phyloP scores from a whole-genome alignment of 768 basidiomycete species.

The Russula brevipes region DNA sequence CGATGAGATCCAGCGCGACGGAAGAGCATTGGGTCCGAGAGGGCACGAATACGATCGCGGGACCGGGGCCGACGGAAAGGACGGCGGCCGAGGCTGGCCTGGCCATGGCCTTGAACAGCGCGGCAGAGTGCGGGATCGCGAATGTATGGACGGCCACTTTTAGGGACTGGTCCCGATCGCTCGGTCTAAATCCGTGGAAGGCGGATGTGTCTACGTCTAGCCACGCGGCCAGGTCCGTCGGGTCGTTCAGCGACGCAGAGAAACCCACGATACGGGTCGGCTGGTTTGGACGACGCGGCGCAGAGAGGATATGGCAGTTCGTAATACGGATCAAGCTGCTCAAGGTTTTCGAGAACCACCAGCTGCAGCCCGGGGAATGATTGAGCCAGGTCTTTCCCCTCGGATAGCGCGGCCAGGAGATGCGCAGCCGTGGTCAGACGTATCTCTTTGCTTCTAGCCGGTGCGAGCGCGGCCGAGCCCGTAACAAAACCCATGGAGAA shows the following conservation, averaged over 20 bases:
- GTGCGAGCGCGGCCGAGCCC: constrained; percentile 33
- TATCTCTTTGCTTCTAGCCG: constrained; percentile 42
- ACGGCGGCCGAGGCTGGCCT: constrained; percentile 85
- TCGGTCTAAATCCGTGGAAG: constrained; percentile 73
- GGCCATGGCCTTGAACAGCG: constrained; percentile 86
- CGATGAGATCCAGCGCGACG: constrained; percentile 80
- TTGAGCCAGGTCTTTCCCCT: constrained; percentile 26
- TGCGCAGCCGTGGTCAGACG: constrained; percentile 52
- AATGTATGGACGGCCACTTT: constrained; percentile 67
- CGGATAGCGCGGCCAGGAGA: constrained; percentile 43
- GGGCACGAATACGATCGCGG: constrained; percentile 82
- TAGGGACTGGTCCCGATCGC: constrained; percentile 77
- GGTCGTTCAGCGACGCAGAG: constrained; percentile 73
- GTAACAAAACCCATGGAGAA: constrained; percentile 39
- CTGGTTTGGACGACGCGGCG: constrained; percentile 56
- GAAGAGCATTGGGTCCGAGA: constrained; percentile 69
- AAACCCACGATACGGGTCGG: constrained; percentile 74
- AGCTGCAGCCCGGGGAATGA: constrained; percentile 48
- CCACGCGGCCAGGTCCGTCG: constrained; percentile 79
- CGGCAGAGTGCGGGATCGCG: constrained; percentile 78
- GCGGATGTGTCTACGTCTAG: constrained; percentile 59
- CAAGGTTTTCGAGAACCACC: constrained; percentile 79
- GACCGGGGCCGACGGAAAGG: constrained; percentile 40
- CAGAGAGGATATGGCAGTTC: constrained; percentile 72
- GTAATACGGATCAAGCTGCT: constrained; percentile 74